phyloP scores from a whole-genome alignment of 140 eudicot species.

The Bidens hawaiensis region DNA sequence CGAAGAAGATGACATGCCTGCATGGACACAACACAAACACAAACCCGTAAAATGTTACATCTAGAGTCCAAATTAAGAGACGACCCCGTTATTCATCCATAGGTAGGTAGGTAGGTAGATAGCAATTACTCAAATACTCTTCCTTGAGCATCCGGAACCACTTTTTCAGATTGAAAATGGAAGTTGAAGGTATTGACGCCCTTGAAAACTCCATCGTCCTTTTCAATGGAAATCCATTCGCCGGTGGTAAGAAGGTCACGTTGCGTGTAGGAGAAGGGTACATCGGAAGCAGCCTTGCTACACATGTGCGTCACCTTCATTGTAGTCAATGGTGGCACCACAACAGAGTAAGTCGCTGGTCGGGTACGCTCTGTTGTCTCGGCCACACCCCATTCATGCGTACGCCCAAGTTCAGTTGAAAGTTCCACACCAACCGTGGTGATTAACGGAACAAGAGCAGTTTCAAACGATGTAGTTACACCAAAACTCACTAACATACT shows the following conservation, averaged over 20 bases:
- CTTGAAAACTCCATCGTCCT: conserved; percentile 4
- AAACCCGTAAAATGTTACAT: too few relatives aligned
- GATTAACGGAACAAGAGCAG: neutral
- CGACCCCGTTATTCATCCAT: too few relatives aligned
- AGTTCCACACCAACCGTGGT: neutral
- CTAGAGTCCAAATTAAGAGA: too few relatives aligned
- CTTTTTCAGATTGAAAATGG: neutral
- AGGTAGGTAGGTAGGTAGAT: too few relatives aligned
- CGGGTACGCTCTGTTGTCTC: neutral
- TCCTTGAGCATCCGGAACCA: neutral
- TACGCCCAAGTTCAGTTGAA: neutral
- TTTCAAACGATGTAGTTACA: neutral
- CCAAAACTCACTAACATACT: neutral
- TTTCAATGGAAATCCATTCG: neutral
- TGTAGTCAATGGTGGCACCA: neutral
- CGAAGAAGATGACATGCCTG: too few relatives aligned
- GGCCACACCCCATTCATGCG: neutral
- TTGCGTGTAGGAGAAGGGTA: conserved; percentile 2
- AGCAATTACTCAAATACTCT: too few relatives aligned
- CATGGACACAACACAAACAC: too few relatives aligned
- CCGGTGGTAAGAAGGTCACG: neutral
- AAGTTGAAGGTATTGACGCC: conserved; percentile 1
- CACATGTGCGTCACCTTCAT: neutral
- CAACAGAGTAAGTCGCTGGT: neutral
- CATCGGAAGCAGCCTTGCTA: conserved; percentile 5